Base-by-base conservation (phyloP, 306 rosid species). In the Acmispon strigosus region DNA sequence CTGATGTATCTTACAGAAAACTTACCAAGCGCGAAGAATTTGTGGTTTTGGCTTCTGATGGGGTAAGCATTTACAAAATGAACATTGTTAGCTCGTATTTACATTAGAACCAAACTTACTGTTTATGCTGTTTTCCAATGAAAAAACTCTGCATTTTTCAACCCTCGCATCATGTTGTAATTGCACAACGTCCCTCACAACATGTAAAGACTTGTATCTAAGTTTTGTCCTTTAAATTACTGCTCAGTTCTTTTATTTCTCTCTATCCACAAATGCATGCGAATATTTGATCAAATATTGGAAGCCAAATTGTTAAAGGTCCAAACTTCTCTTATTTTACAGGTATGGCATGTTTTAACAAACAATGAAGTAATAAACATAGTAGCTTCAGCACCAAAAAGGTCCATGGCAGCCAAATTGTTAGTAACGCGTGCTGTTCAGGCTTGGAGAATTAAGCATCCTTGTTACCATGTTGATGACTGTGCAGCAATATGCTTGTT, bases 291-390 rank as follows among this genome's bases (percentile, higher is more conserved):
- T 32, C 37, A 32, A 5, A 32, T 39, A 44, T 58, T 54, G 27
- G n/a, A 45, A 43, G 19, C 10, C 24, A 51, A 17, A 0, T 8
- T 9, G 13, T 14, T 68, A 69, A 27, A 10, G 3, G 18, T 48
- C 34, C 10, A 63, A 62, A 6, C 0, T 42, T 29, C 1, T 54
- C 16, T 7, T 8, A n/a, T n/a, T 17, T 10, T 49, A 37, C 87
- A 93, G 98, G 16, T 93, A 43, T 90, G 97, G 98, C 92, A 87
- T 80, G 97, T 85, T 43, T 54, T 93, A 22, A 62, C 97, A 17
- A 93, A 93, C 78, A 61, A 4, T 7, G 90, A 90, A 74, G 97
- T 87, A 39, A 78, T 93, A 44, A 81, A 59, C 66, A 80, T 88
- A 66, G 93, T 90, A 56, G 86, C 88, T 41, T 85, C 92, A 5